Evolutionary conservation across 2,329 filamentous ascomycete species (phyloP), one percentile per base, ranked within the genome.

Genomic region (Curvularia spicifera): DNA sequence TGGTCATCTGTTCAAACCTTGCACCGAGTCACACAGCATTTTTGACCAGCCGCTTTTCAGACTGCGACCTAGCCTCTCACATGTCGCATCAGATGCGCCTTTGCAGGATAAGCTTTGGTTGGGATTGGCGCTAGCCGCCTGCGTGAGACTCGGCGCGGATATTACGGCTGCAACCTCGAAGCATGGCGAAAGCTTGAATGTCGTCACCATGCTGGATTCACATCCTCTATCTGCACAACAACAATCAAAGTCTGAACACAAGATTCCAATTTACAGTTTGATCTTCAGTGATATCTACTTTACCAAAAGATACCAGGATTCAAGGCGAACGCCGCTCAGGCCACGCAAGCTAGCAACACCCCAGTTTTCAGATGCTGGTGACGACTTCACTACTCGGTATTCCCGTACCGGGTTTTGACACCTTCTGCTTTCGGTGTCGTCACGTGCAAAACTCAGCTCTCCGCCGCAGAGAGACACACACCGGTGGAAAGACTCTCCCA

Each of bases 161-260:
- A 56, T 52, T 56, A 56, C 31, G 33, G 37, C 37, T 28, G 52
- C 33, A 18, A 6, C 44, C 51, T 33, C 35, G 51, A 59, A 33
- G 61, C 59, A 61, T 59, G 56, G 61, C 59, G 33, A 61, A 47
- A 47, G 59, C 59, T 61, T 61, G 49, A 54, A 37, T 43, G 22
- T 60, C 46, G 26, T 26, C 35, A 18, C 13, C 10, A 49, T 22
- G 5, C 26, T n/a, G n/a, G 13, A 22, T 26, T 7, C 15, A 7
- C 28, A 37, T 3, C 33, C n/a, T 37, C n/a, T n/a, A 33, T 18
- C n/a, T 29, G 22, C 15, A 26, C 40, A 15, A 26, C 40, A 28
- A 9, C 22, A 46, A 5, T 9, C 0, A 22, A 42, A 22, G 15
- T 24, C 15, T n/a, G 6, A 18, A 44, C 7, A n/a, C 22, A 26